Conservation (phyloP, 805 yeast genomes). For the Candida vartiovaarae region DNA sequence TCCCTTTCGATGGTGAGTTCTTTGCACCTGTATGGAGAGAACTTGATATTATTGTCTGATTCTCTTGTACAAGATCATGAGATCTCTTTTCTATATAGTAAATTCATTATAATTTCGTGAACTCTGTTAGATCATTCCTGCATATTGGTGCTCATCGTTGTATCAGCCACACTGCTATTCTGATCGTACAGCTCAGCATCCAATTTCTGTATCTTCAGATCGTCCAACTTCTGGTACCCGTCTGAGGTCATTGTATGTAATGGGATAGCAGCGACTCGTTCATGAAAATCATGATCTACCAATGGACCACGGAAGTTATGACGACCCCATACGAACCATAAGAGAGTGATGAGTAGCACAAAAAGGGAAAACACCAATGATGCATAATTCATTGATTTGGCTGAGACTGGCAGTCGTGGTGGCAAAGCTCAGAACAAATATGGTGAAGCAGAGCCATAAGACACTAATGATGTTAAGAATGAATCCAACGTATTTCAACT, state of each 20-base stretch:
- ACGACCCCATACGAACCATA: slow-evolving; percentile 57
- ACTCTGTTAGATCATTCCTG: not conserved
- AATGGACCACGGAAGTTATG: slow-evolving; percentile 57
- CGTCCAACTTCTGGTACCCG: slow-evolving; percentile 17
- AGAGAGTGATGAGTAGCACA: slow-evolving; percentile 39
- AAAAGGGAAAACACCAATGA: slow-evolving; percentile 49
- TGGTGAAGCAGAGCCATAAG: slow-evolving; percentile 51
- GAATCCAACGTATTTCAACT: slow-evolving; percentile 58
- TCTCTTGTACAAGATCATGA: too few species aligned
- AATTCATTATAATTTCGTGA: too few species aligned
- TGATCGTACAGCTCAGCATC: slow-evolving; percentile 12
- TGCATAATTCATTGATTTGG: slow-evolving; percentile 42
- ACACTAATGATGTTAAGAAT: slow-evolving; percentile 51
- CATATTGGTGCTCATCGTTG: not conserved
- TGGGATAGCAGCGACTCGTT: slow-evolving; percentile 17
- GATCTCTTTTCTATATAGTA: too few species aligned
- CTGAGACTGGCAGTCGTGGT: slow-evolving; percentile 49
- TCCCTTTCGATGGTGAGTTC: too few species aligned
- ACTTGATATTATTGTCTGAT: too few species aligned
- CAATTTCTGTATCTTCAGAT: slow-evolving; percentile 16
- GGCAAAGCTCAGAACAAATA: slow-evolving; percentile 64
- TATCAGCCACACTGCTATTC: slow-evolving; percentile 1
- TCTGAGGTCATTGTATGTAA: slow-evolving; percentile 7
- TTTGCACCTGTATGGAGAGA: too few species aligned
- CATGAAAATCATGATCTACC: slow-evolving; percentile 24